These are phyloP conservation scores for Tylopilus cervinicoccineus DNA, from an alignment of 768 basidiomycete species.

Conservation along the genomic window DNA sequence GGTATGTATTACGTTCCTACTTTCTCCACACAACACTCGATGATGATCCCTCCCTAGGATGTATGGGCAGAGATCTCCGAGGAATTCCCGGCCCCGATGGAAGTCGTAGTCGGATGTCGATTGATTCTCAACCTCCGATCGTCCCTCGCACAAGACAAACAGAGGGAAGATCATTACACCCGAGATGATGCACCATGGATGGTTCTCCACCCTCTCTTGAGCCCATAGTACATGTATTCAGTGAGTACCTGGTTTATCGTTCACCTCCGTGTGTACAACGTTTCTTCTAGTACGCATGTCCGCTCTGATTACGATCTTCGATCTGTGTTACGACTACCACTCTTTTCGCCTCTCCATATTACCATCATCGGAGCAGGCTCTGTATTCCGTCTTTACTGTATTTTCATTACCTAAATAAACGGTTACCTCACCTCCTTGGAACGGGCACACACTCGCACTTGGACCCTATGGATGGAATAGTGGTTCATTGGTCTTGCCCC, in stretches of 20 bases:
- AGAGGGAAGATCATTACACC: neutral
- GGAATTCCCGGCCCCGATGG: neutral
- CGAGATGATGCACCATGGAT: neutral
- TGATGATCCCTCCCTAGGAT: neutral
- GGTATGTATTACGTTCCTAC: neutral
- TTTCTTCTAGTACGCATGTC: too few species aligned
- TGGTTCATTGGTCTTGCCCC: neutral
- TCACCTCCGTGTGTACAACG: too few species aligned
- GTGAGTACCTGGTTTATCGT: neutral
- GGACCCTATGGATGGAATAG: too few species aligned
- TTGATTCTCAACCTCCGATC: conserved; percentile 5
- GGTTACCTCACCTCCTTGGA: too few species aligned
- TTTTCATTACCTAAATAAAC: too few species aligned
- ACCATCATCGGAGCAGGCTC: neutral
- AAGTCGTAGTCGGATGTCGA: conserved; percentile 1
- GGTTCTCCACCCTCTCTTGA: neutral
- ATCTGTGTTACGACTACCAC: neutral
- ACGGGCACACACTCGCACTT: too few species aligned
- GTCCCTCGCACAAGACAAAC: neutral
- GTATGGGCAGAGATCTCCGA: conserved; percentile 7
- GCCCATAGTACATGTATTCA: neutral
- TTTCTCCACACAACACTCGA: too few species aligned
- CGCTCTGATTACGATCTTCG: too few species aligned
- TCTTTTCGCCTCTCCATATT: neutral
- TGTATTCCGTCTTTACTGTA: too few species aligned